Evolutionary conservation across 1,139 yeast genomes (phyloP).

Genomic region (Yamadazyma diddensiae): DNA sequence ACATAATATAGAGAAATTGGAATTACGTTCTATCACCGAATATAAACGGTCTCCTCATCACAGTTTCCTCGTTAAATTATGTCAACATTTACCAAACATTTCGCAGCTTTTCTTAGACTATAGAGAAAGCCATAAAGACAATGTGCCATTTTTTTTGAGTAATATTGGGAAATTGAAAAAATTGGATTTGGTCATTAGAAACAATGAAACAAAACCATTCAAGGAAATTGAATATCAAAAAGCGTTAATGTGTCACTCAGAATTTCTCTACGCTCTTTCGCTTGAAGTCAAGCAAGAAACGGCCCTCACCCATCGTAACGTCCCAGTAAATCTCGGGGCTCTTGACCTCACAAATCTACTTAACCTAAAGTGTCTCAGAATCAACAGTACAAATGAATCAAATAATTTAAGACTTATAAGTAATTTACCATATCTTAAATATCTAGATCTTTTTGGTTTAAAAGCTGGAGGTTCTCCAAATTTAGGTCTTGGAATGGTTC

Average conservation of each 20-base stretch:
- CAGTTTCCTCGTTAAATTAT: constrained; percentile 23
- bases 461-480: constrained; percentile 55
- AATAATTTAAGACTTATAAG: constrained; percentile 24
- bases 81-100: constrained; percentile 23
- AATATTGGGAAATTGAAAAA: constrained; percentile 14
- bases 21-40: constrained; percentile 29
- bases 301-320: constrained; percentile 25
- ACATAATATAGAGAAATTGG: constrained; percentile 19
- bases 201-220: constrained; percentile 33
- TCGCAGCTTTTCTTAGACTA: constrained; percentile 38
- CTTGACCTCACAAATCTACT: constrained; percentile 17
- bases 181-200: constrained; percentile 43
- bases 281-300: constrained; percentile 40
- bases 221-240: constrained; percentile 6
- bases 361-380: constrained; percentile 32
- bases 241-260: constrained; percentile 15
- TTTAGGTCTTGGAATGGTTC: constrained; percentile 52
- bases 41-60: constrained; percentile 15
- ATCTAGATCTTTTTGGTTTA: constrained; percentile 48
- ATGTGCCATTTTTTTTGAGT: constrained; percentile 37
- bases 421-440: constrained; percentile 26
- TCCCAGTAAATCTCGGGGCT: constrained; percentile 21
- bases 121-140: constrained; percentile 42
- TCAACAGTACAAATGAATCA: constrained; percentile 32
- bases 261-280: constrained; percentile 32